phyloP scores from a whole-genome alignment of 1,284 basidiomycete genomes.

The Porphyrellus sp. region DNA sequence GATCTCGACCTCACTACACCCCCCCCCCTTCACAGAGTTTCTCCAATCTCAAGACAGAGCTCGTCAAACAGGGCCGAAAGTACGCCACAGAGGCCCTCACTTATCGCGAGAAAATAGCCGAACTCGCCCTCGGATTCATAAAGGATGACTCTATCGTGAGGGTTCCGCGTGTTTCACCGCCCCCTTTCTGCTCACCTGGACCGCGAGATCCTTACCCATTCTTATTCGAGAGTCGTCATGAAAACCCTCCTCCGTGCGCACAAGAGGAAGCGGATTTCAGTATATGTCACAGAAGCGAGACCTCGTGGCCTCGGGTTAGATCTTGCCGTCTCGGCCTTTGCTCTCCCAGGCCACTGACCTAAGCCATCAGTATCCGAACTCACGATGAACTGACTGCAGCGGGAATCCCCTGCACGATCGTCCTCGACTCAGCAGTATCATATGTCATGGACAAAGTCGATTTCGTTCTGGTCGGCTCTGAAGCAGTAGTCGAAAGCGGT shows the following conservation, averaged over 20 bases:
- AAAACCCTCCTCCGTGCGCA: constrained; percentile 88
- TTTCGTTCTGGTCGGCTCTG: constrained; percentile 92
- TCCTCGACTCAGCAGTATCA: constrained; percentile 94
- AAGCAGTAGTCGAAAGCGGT: constrained; percentile 95
- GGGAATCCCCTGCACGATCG: constrained; percentile 92
- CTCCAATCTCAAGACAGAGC: constrained; percentile 74
- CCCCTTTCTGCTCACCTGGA: constrained; percentile 19
- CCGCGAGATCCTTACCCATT: constrained; percentile 87
- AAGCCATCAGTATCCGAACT: constrained; percentile 73
- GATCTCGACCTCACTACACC: constrained; percentile 13
- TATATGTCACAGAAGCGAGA: constrained; percentile 95
- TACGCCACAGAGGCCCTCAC: constrained; percentile 80
- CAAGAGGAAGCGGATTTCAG: constrained; percentile 88
- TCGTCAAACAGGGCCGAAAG: constrained; percentile 73
- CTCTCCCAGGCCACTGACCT: constrained; percentile 11
- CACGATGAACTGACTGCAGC: constrained; percentile 78
- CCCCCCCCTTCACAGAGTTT: constrained; percentile 56
- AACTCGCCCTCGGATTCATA: constrained; percentile 88
- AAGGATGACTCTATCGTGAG: constrained; percentile 89
- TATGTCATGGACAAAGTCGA: constrained; percentile 97
- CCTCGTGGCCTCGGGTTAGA: constrained; percentile 78
- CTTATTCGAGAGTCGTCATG: constrained; percentile 94
- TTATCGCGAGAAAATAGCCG: constrained; percentile 88
- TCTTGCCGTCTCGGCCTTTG: constrained; percentile 14
- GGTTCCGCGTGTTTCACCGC: constrained; percentile 20